phyloP scores from a whole-genome alignment of 1,284 basidiomycete genomes.

The Volvariella surrecta region DNA sequence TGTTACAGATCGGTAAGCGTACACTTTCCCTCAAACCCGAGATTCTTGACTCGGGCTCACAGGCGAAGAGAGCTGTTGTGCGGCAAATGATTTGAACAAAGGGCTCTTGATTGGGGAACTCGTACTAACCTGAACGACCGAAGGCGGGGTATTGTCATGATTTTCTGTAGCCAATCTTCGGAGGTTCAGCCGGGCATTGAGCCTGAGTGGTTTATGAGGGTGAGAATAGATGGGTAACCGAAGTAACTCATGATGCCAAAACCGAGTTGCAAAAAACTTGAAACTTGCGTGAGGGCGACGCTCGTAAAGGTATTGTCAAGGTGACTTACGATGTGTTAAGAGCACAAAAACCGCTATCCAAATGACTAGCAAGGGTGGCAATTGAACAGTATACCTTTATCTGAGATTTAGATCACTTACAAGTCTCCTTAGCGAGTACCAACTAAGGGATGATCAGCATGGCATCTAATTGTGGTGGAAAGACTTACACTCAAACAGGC shows the following conservation, averaged over 20 bases:
- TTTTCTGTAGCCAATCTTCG: too few species aligned
- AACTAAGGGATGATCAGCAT: not conserved
- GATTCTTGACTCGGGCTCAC: too few species aligned
- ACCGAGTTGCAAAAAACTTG: conserved; percentile 7
- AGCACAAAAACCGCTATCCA: conserved; percentile 8
- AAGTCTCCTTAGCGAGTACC: conserved; percentile 1
- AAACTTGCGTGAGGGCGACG: not conserved
- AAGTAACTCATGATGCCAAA: conserved; percentile 5
- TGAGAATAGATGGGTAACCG: too few species aligned
- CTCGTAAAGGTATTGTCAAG: not conserved
- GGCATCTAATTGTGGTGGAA: not conserved
- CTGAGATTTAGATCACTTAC: not conserved
- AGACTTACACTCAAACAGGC: conserved; percentile 4
- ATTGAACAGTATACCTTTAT: conserved; percentile 1
- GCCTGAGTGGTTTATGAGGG: too few species aligned
- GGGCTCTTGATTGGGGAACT: too few species aligned
- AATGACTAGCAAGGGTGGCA: conserved; percentile 1
- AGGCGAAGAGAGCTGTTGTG: too few species aligned
- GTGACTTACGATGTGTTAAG: conserved; percentile 4
- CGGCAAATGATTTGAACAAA: too few species aligned
- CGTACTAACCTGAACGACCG: too few species aligned
- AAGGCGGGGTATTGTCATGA: too few species aligned
- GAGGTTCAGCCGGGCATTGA: too few species aligned
- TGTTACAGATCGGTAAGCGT: too few species aligned
- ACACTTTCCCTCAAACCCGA: too few species aligned